Evolutionary conservation across 371 early-diverging fungal genomes (phyloP).

Genomic region (Zopfochytrium polystomum): DNA sequence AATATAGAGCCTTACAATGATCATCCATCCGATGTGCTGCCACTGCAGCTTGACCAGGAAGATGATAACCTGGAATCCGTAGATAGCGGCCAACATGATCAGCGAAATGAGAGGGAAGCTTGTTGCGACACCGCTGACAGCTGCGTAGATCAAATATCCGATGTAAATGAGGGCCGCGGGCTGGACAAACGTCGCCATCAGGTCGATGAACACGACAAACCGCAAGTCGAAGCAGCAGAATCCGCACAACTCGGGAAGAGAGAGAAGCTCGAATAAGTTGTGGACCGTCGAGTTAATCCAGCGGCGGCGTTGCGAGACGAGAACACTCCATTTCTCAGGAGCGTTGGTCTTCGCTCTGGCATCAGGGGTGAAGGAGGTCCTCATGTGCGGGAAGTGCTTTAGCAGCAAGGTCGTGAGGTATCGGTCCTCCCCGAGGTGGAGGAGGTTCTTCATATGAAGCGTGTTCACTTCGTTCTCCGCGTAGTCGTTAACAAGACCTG

Average conservation of each 20-base stretch:
- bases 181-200: slow-evolving; percentile 66
- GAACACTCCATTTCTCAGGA: slow-evolving; percentile 90
- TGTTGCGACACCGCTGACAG: slow-evolving; percentile 39
- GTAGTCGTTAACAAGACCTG: slow-evolving; percentile 90
- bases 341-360: slow-evolving; percentile 97
- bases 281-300: slow-evolving; percentile 99
- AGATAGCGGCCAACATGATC: slow-evolving; percentile 43
- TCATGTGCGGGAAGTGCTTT: slow-evolving; percentile 97
- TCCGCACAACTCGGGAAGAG: slow-evolving; percentile 87
- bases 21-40: slow-evolving; percentile 58
- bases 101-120: slow-evolving; percentile 38
- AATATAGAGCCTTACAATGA: slow-evolving; percentile 40
- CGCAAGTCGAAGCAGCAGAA: slow-evolving; percentile 96
- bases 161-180: slow-evolving; percentile 66
- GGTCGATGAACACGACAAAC: slow-evolving; percentile 86
- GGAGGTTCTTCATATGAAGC: slow-evolving; percentile 88
- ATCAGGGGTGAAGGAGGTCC: slow-evolving; percentile 93
- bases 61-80: slow-evolving; percentile 53
- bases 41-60: slow-evolving; percentile 49
- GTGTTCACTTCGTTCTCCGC: slow-evolving; percentile 95
- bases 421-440: too few relatives aligned
- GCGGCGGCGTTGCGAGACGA: slow-evolving; percentile 85
- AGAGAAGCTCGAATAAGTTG: slow-evolving; percentile 89
- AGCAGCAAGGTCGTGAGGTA: slow-evolving; percentile 93
- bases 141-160: slow-evolving; percentile 69